These are phyloP conservation scores for Aspergillus fructus DNA, from an alignment of 2,329 filamentous ascomycete species.

Conservation along the genomic window DNA sequence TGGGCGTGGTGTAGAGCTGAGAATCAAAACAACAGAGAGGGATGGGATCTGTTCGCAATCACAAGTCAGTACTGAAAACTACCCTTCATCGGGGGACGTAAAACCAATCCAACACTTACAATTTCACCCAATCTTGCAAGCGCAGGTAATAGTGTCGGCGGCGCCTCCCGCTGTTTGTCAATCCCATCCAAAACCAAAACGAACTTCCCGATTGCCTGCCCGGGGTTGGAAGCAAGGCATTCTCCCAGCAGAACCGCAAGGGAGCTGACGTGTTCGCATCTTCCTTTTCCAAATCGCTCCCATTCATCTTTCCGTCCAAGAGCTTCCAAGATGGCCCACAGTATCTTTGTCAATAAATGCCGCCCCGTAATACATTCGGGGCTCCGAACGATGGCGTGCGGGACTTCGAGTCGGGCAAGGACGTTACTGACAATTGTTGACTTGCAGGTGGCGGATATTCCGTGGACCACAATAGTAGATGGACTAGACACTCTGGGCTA, in stretches of 20 bases:
- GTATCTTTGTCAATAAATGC: conserved; percentile 48
- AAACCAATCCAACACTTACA: conserved; percentile 50
- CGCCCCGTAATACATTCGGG: conserved; percentile 48
- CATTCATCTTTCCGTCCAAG: conserved; percentile 38
- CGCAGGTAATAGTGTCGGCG: conserved; percentile 74
- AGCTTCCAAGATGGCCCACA: conserved; percentile 39
- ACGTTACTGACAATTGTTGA: conserved; percentile 66
- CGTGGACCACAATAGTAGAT: conserved; percentile 75
- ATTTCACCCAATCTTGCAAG: conserved; percentile 78
- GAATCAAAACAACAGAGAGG: conserved; percentile 74
- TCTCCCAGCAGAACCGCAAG: conserved; percentile 68
- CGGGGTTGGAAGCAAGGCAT: conserved; percentile 32
- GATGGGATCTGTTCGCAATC: conserved; percentile 65
- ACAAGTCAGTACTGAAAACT: neutral
- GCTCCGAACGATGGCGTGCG: conserved; percentile 43
- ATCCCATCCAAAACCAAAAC: conserved; percentile 85
- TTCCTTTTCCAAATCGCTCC: conserved; percentile 51
- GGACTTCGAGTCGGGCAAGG: conserved; percentile 58
- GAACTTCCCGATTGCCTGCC: conserved; percentile 55
- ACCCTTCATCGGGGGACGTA: neutral
- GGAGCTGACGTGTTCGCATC: conserved; percentile 79
- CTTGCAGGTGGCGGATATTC: conserved; percentile 85
- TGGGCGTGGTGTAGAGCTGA: conserved; percentile 66
- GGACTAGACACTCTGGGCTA: conserved; percentile 60
- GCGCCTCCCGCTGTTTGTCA: conserved; percentile 77